Percentiles rank a stretch among this genome's conserved stretches.
phyloP scores from a whole-genome alignment of 306 rosid genomes.

The Cercis canadensis region DNA sequence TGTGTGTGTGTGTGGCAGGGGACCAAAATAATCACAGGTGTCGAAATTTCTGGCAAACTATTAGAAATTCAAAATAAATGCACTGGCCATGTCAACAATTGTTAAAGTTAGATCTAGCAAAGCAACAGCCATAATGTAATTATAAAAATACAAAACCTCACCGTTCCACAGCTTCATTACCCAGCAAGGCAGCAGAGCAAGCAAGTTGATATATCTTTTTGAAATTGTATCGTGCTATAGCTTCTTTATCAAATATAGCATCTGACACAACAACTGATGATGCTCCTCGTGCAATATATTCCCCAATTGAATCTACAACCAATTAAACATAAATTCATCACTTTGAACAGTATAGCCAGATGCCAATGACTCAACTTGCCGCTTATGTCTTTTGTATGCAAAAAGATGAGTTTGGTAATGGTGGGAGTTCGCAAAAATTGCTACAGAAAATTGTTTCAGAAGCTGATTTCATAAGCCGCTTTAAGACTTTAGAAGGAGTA shows the following conservation, averaged over 20 bases:
- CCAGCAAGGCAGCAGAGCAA: constrained; percentile 60
- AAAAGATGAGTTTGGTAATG: background rate
- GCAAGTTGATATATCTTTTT: constrained; percentile 70
- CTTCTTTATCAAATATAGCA: constrained; percentile 82
- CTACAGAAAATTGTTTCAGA: background rate
- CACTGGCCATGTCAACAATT: background rate
- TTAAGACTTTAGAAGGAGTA: background rate
- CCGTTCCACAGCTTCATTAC: constrained; percentile 61
- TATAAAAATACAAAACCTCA: constrained; percentile 30
- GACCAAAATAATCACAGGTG: no score
- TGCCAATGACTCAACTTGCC: background rate
- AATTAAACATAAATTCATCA: constrained; percentile 25
- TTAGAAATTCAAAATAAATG: background rate
- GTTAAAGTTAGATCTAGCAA: background rate
- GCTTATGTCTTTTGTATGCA: background rate
- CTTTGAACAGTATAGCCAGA: constrained; percentile 7
- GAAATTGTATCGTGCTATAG: constrained; percentile 53
- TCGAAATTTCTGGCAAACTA: no score
- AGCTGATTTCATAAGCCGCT: background rate
- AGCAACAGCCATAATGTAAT: constrained; percentile 6
- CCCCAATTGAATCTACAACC: constrained; percentile 61
- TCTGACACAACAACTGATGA: constrained; percentile 85
- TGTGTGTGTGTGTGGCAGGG: no score
- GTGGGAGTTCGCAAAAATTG: background rate
- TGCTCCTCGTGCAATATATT: constrained; percentile 75